Evolutionary conservation across 306 rosid species (phyloP).

Genomic region (Vigna mungo): DNA sequence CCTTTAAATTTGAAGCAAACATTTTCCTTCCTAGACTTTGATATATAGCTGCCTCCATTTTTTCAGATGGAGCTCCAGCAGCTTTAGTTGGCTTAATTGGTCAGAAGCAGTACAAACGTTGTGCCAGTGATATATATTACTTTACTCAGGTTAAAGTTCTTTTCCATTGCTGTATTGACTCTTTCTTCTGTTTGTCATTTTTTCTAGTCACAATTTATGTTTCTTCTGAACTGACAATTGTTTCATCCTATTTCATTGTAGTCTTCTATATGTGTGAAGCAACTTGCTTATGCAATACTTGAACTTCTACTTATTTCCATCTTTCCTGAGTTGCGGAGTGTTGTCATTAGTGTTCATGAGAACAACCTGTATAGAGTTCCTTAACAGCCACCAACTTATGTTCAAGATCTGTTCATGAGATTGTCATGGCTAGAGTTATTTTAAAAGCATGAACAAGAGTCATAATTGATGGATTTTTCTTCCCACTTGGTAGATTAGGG

Average conservation of each 20-base stretch:
- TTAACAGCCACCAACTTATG: conserved; percentile 30
- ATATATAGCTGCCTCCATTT: conserved; percentile 26
- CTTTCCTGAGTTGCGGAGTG: conserved; percentile 85
- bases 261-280: conserved; percentile 94
- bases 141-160: conserved; percentile 82
- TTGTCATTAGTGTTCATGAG: conserved; percentile 72
- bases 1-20: conserved; percentile 25
- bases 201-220: neutral
- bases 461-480: conserved; percentile 19
- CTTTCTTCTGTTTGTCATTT: conserved; percentile 26
- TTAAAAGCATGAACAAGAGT: conserved; percentile 9
- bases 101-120: conserved; percentile 80
- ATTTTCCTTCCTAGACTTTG: neutral
- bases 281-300: conserved; percentile 81
- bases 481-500: conserved; percentile 4
- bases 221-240: conserved; percentile 36
- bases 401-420: conserved; percentile 34
- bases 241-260: conserved; percentile 34
- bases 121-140: conserved; percentile 91
- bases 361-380: conserved; percentile 65
- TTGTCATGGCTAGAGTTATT: conserved; percentile 19
- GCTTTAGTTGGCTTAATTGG: conserved; percentile 93
- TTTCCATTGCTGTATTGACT: conserved; percentile 6
- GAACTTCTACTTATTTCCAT: conserved; percentile 80
- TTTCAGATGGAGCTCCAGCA: conserved; percentile 92